Base-by-base conservation (phyloP, 805 yeast species). In the Ogataea thermomethanolica region DNA sequence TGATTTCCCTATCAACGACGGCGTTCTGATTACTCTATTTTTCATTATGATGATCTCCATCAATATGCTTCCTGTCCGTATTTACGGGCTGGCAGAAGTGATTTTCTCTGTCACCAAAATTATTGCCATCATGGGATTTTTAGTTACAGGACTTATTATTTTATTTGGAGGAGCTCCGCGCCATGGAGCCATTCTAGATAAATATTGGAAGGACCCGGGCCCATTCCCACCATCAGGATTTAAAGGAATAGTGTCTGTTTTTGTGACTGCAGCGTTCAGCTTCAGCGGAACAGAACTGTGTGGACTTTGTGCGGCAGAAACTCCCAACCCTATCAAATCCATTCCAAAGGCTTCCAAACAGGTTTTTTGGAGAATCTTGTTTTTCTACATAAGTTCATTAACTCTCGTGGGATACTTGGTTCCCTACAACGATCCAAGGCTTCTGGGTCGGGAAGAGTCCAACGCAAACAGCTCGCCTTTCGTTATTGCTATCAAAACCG, bases 81-180 rank as follows among this genome's bases (percentile, higher is more conserved):
- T 73, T 39, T 76, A 73, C 48, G 82, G 79, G 50, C 73, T 72
- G 41, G 74, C 79, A 6, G 80, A 76, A 51, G 73, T 71, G 41
- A 48, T 69, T 22, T 69, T 76, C 40, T 71, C 79, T 5, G 45
- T 74, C 44, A 58, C 71, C 44, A 76, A 76, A 45, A 69, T 76
- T 15, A 39, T 67, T 28, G 72, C 80, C 14, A 71, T 78, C 33
- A 43, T 68, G 29, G 75, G 76, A 1, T 80, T 78, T 56, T 64
- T 78, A 40, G 75, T 79, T 45, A 56, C 74, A 22, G 84, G 81
- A 20, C 59, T 71, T 41, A 64, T 76, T 9, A 54, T 76, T 13
- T 57, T 70, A 7, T 65, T 73, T 51, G 79, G 77, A 44, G 76
- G 73, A 38, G 70, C 72, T 36, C 73, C 74, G 24, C 48, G 47